Evolutionary conservation across 805 yeast genomes (phyloP).

Genomic region (Ogataea nakhonphanomensis): DNA sequence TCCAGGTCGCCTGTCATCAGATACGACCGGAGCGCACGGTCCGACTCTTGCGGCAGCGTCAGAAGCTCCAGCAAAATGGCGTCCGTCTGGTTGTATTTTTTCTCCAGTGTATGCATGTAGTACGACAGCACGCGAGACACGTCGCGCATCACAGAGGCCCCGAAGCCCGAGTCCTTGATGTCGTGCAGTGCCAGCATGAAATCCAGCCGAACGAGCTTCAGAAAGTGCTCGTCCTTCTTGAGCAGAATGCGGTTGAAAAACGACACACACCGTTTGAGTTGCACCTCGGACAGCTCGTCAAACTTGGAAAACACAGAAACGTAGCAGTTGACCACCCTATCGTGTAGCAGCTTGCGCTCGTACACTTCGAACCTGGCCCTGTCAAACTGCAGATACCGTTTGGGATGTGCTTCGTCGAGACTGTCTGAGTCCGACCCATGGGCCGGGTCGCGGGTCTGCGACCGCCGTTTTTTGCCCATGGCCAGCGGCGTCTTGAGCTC

Average conservation of each 20-base stretch:
- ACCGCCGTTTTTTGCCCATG: conserved; percentile 19
- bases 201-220: conserved; percentile 65
- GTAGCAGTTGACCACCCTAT: conserved; percentile 61
- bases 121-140: conserved; percentile 62
- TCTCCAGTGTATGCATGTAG: conserved; percentile 57
- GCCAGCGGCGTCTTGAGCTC: conserved; percentile 41
- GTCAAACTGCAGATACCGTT: conserved; percentile 19
- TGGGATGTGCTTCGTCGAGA: conserved; percentile 13
- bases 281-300: conserved; percentile 56
- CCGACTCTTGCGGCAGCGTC: conserved; percentile 50
- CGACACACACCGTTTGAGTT: conserved; percentile 59
- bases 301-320: conserved; percentile 58
- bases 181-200: conserved; percentile 58
- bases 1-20: conserved; percentile 58
- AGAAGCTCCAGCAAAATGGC: conserved; percentile 59
- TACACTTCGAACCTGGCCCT: conserved; percentile 28
- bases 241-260: conserved; percentile 72
- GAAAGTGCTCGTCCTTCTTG: conserved; percentile 51
- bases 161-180: conserved; percentile 48
- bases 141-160: conserved; percentile 49
- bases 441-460: conserved; percentile 6
- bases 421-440: conserved; percentile 18
- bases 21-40: conserved; percentile 44
- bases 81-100: conserved; percentile 48
- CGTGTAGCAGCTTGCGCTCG: conserved; percentile 48